Evolutionary conservation across 2,329 filamentous ascomycete species (phyloP).

Genomic region (Penicillium sp.): DNA sequence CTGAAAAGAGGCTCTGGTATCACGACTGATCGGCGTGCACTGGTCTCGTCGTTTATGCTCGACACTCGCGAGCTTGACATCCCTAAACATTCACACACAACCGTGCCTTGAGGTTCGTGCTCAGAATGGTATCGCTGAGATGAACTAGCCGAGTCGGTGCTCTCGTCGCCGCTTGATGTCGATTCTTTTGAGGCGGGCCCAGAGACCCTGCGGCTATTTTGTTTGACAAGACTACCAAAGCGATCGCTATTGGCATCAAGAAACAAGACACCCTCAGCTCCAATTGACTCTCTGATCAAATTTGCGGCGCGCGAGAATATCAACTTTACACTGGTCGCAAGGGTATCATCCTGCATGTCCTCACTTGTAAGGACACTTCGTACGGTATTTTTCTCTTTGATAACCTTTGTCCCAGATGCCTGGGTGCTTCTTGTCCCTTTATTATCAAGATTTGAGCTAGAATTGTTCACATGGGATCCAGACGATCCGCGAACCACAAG

Average conservation of each 20-base stretch:
- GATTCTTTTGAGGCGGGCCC: slow-evolving; percentile 3
- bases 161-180: slow-evolving; percentile 19
- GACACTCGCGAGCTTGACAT: slow-evolving; percentile 19
- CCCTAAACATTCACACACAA: slow-evolving; percentile 16
- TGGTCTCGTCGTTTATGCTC: slow-evolving; percentile 16
- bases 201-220: slow-evolving; percentile 11
- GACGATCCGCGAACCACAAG: background rate
- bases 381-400: background rate
- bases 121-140: background rate
- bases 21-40: slow-evolving; percentile 11
- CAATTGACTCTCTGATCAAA: slow-evolving; percentile 45
- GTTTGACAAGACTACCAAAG: slow-evolving; percentile 18
- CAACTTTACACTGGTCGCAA: slow-evolving; percentile 16
- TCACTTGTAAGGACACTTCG: slow-evolving; percentile 5
- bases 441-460: background rate
- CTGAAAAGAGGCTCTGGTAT: slow-evolving; percentile 22
- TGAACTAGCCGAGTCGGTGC: slow-evolving; percentile 18
- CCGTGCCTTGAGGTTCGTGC: background rate
- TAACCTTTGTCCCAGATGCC: background rate
- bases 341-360: slow-evolving; percentile 10
- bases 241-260: slow-evolving; percentile 25
- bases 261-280: slow-evolving; percentile 42
- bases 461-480: background rate
- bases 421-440: background rate
- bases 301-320: slow-evolving; percentile 49